These are phyloP conservation scores for Halenospora varia DNA, from an alignment of 495 filamentous ascomycete genomes.

Conservation along the genomic window DNA sequence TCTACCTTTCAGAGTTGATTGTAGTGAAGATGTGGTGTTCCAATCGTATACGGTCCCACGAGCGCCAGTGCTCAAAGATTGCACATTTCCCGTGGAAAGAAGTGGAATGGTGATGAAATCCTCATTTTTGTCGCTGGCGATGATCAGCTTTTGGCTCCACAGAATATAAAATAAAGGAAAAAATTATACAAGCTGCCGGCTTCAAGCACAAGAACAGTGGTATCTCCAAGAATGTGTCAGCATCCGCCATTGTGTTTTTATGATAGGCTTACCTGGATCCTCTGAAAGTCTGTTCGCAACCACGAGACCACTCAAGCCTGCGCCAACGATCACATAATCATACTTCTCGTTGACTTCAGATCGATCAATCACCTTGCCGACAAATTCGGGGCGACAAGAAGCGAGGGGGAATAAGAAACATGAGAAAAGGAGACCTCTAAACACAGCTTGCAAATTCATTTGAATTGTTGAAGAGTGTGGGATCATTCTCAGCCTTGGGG, in stretches of 20 bases:
- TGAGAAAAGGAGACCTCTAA: too few relatives aligned
- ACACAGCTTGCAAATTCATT: too few relatives aligned
- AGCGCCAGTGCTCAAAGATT: background rate
- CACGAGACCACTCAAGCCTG: conserved; percentile 34
- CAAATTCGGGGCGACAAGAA: too few relatives aligned
- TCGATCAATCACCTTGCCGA: too few relatives aligned
- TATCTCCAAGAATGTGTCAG: background rate
- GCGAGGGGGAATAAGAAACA: too few relatives aligned
- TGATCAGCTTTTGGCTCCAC: background rate
- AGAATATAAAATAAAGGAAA: background rate
- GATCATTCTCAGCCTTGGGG: too few relatives aligned
- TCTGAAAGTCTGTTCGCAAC: conserved; percentile 34
- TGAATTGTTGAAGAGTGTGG: too few relatives aligned
- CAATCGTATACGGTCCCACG: conserved; percentile 12
- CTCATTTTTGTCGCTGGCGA: background rate
- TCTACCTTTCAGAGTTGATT: conserved; percentile 35
- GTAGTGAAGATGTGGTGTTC: conserved; percentile 27
- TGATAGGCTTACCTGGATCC: conserved; percentile 1
- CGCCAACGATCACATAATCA: conserved; percentile 23
- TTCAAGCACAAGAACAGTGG: background rate
- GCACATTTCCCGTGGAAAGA: background rate
- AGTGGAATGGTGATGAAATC: background rate
- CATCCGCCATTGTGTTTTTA: background rate
- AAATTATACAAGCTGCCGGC: conserved; percentile 1
- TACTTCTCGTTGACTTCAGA: background rate